A percentile compares a stretch with the other conserved stretches of the same genome.
These are phyloP conservation scores for Boeremia exigua DNA, from an alignment of 2,329 filamentous ascomycete genomes.

Conservation along the genomic window DNA sequence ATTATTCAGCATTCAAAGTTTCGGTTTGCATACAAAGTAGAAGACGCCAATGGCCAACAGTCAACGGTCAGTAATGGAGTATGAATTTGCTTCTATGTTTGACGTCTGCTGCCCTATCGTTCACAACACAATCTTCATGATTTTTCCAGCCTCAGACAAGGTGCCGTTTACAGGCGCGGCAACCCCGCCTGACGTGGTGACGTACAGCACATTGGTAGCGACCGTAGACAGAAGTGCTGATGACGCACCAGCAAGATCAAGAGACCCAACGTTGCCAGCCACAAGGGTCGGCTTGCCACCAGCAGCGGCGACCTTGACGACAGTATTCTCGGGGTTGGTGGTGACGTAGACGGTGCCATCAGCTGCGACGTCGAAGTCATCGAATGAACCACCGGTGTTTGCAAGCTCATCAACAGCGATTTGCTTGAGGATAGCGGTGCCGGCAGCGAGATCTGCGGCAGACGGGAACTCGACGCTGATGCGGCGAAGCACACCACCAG, in stretches of 20 bases:
- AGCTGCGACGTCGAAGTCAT: slow-evolving; percentile 14
- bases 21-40: neutral
- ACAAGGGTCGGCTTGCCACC: slow-evolving; percentile 13
- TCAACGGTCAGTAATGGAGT: neutral
- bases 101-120: neutral
- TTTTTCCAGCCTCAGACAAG: slow-evolving; percentile 16
- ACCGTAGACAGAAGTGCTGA: slow-evolving; percentile 16
- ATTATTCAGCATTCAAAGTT: neutral
- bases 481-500: slow-evolving; percentile 15
- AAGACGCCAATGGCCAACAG: neutral
- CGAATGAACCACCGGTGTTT: slow-evolving; percentile 17
- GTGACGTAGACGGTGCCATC: slow-evolving; percentile 14
- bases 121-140: slow-evolving; percentile 15
- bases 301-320: slow-evolving; percentile 16
- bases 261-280: slow-evolving; percentile 11
- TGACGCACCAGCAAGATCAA: slow-evolving; percentile 14
- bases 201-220: slow-evolving; percentile 13
- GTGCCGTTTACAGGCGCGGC: slow-evolving; percentile 17
- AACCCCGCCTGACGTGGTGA: slow-evolving; percentile 18
- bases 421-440: slow-evolving; percentile 13
- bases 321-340: slow-evolving; percentile 17
- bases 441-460: slow-evolving; percentile 10
- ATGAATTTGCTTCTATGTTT: neutral
- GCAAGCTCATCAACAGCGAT: slow-evolving; percentile 14
- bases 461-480: slow-evolving; percentile 12